These are phyloP conservation scores for Takakia lepidozioides DNA, from an alignment of 225 moss, liverwort and hornwort genomes.

Conservation along the genomic window DNA sequence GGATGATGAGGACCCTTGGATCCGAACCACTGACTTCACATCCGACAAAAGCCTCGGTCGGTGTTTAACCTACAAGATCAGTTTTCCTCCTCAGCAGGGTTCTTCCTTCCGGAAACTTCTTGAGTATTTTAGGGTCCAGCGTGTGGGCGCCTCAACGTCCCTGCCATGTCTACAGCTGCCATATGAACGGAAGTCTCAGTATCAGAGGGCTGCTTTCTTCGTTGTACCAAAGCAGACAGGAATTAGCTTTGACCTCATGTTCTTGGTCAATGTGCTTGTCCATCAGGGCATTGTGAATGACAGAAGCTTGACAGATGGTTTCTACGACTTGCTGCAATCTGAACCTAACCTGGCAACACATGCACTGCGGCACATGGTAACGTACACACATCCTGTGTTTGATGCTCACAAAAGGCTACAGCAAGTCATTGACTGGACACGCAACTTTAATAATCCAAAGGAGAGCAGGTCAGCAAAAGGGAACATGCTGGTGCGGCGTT, in stretches of 20 bases:
- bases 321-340: conserved; percentile 29
- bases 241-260: conserved; percentile 54
- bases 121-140: conserved; percentile 27
- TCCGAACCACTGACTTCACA: conserved; percentile 64
- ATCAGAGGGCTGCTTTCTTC: conserved; percentile 14
- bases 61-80: conserved; percentile 60
- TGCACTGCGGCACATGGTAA: conserved; percentile 54
- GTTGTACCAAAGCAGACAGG: conserved; percentile 19
- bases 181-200: conserved; percentile 6
- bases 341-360: conserved; percentile 14
- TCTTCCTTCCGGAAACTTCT: conserved; percentile 44
- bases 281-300: conserved; percentile 54
- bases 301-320: conserved; percentile 33
- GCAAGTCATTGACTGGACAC: conserved; percentile 39
- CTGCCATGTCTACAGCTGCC: conserved; percentile 8
- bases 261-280: conserved; percentile 64
- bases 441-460: conserved; percentile 10
- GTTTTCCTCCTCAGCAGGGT: conserved; percentile 46
- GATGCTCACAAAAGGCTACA: conserved; percentile 31
- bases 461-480: conserved; percentile 11
- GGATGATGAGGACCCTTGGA: conserved; percentile 95
- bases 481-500: conserved; percentile 50
- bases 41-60: conserved; percentile 48
- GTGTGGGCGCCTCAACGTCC: conserved; percentile 18
- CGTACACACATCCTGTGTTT: conserved; percentile 37